phyloP scores from a whole-genome alignment of 2,329 filamentous ascomycete species.

The Aspergillus pseudoterreus region DNA sequence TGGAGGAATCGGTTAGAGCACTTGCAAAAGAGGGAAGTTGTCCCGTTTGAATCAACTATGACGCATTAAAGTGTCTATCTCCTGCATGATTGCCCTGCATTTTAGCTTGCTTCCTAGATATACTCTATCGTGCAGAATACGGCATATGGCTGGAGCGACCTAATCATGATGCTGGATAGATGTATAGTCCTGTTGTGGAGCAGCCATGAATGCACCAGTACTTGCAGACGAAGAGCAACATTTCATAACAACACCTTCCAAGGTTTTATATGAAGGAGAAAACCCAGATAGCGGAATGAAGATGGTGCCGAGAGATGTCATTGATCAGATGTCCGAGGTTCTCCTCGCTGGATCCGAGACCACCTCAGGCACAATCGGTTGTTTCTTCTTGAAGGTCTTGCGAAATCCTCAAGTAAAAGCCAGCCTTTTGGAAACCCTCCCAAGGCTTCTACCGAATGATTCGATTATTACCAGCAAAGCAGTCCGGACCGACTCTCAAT shows the following conservation, averaged over 20 bases:
- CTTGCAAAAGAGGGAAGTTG: too few species aligned
- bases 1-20: too few species aligned
- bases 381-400: not conserved
- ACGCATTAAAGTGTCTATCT: too few species aligned
- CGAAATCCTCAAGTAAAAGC: not conserved
- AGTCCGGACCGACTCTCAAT: not conserved
- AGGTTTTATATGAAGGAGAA: not conserved
- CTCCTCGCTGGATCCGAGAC: conserved; percentile 3
- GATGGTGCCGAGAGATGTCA: not conserved
- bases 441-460: not conserved
- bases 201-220: too few species aligned
- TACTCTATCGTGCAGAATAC: too few species aligned
- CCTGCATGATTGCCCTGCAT: too few species aligned
- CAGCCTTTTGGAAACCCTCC: not conserved
- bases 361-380: conserved; percentile 2
- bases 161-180: too few species aligned
- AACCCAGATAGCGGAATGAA: not conserved
- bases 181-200: too few species aligned
- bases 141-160: too few species aligned
- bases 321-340: conserved; percentile 3
- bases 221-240: not conserved
- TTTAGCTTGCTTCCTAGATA: too few species aligned
- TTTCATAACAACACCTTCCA: not conserved
- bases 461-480: conserved; percentile 1
- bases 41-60: too few species aligned